These are phyloP conservation scores for Gynochthodes officinalis DNA, from an alignment of 257 asterid species.

Conservation along the genomic window DNA sequence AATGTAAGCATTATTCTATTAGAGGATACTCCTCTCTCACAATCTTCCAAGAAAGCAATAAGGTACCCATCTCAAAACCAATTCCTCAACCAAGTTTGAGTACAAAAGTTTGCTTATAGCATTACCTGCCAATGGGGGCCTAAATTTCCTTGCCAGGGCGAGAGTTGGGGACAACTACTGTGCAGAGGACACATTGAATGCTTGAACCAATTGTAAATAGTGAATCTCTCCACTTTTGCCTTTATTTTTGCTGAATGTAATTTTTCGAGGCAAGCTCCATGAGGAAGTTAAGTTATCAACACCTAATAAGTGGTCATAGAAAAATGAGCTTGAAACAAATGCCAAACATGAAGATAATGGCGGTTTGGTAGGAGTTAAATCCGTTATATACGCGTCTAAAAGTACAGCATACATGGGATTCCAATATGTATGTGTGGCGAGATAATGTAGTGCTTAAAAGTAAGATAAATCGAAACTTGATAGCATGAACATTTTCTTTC, in stretches of 20 bases:
- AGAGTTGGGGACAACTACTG: constrained; percentile 82
- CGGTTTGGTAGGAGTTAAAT: background rate
- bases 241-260: constrained; percentile 77
- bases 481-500: background rate
- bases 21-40: no score
- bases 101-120: background rate
- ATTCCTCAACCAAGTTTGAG: no score
- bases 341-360: constrained; percentile 11
- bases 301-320: constrained; percentile 50
- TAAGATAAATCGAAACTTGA: background rate
- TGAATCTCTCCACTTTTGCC: constrained; percentile 71
- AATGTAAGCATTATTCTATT: no score
- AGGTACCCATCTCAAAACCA: no score
- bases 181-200: constrained; percentile 98
- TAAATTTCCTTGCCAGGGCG: constrained; percentile 88
- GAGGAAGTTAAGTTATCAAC: constrained; percentile 90
- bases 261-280: constrained; percentile 86
- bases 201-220: constrained; percentile 72
- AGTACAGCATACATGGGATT: background rate
- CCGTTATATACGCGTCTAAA: background rate
- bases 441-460: background rate
- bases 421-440: background rate
- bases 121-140: constrained; percentile 96
- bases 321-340: constrained; percentile 13
- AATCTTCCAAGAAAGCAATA: no score